Conservation (phyloP, 2,329 filamentous ascomycete species). For the Macrophomina pseudophaseolina region DNA sequence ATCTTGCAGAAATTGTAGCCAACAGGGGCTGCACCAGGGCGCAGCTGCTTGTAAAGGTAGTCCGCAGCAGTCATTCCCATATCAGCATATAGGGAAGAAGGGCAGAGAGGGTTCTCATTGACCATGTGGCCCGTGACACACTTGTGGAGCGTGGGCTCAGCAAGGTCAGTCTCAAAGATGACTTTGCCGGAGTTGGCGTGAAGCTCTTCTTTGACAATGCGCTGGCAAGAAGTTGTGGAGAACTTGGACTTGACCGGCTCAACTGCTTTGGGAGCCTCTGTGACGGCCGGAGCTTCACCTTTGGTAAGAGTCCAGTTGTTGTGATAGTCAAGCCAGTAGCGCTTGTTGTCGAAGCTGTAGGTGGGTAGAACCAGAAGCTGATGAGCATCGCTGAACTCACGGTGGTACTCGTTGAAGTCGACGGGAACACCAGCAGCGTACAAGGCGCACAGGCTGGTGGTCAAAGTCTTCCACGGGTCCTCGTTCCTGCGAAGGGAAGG, state of each 20-base stretch:
- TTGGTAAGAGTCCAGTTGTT: slow-evolving; percentile 76
- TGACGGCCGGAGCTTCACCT: slow-evolving; percentile 58
- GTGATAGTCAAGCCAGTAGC: slow-evolving; percentile 73
- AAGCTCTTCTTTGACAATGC: slow-evolving; percentile 66
- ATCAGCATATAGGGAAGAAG: slow-evolving; percentile 68
- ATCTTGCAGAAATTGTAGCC: slow-evolving; percentile 70
- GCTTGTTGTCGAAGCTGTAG: slow-evolving; percentile 73
- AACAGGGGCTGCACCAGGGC: slow-evolving; percentile 60
- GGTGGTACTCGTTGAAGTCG: slow-evolving; percentile 74
- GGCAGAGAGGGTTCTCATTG: slow-evolving; percentile 69
- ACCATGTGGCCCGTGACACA: slow-evolving; percentile 70
- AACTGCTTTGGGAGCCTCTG: slow-evolving; percentile 51
- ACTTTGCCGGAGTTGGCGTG: slow-evolving; percentile 64
- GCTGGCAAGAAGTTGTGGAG: slow-evolving; percentile 69
- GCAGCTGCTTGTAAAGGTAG: slow-evolving; percentile 69
- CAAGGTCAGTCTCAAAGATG: slow-evolving; percentile 69
- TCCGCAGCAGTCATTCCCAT: slow-evolving; percentile 69
- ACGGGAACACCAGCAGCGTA: slow-evolving; percentile 67
- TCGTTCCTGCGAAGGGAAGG: slow-evolving; percentile 68
- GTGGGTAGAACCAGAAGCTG: slow-evolving; percentile 68
- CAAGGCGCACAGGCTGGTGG: slow-evolving; percentile 62
- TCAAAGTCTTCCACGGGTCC: slow-evolving; percentile 67
- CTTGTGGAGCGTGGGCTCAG: slow-evolving; percentile 65
- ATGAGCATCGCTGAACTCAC: slow-evolving; percentile 63
- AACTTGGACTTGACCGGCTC: slow-evolving; percentile 59